Percentiles rank a stretch among this genome's conserved stretches.
Conservation (phyloP, 2,329 filamentous ascomycete genomes). For the Cercospora berteroae region DNA sequence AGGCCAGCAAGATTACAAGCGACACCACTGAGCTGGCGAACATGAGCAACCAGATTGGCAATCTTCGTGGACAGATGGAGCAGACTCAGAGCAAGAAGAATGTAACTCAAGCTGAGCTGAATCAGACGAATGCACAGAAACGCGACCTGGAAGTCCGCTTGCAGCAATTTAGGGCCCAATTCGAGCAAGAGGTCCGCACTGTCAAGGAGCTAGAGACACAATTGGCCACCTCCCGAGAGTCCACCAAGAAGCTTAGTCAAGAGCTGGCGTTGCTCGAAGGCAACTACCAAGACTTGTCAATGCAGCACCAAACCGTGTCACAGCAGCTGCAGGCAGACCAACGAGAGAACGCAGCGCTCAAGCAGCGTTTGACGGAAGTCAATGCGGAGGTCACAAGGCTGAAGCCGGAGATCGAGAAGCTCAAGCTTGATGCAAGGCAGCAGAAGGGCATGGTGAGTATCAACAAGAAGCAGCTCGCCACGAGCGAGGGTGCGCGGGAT, state of each 20-base stretch:
- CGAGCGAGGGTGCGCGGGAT: slow-evolving; percentile 83
- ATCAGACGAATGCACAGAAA: slow-evolving; percentile 80
- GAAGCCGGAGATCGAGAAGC: slow-evolving; percentile 88
- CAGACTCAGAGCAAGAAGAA: slow-evolving; percentile 81
- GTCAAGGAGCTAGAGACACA: slow-evolving; percentile 83
- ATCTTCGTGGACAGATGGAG: slow-evolving; percentile 88
- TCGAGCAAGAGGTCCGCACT: slow-evolving; percentile 89
- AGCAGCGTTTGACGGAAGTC: slow-evolving; percentile 79
- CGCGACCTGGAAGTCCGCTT: slow-evolving; percentile 88
- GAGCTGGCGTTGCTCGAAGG: slow-evolving; percentile 83
- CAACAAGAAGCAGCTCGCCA: slow-evolving; percentile 95
- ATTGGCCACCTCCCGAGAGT: slow-evolving; percentile 69
- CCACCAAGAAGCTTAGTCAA: slow-evolving; percentile 78
- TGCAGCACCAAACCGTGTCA: slow-evolving; percentile 73
- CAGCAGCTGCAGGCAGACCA: slow-evolving; percentile 79
- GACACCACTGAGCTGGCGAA: slow-evolving; percentile 94
- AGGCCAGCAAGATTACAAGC: slow-evolving; percentile 80
- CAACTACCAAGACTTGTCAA: slow-evolving; percentile 75
- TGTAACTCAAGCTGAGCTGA: slow-evolving; percentile 76
- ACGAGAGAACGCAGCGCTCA: slow-evolving; percentile 79
- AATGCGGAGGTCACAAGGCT: slow-evolving; percentile 81
- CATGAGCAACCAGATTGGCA: slow-evolving; percentile 90
- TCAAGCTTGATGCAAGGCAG: slow-evolving; percentile 86
- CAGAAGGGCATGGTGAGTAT: slow-evolving; percentile 96
- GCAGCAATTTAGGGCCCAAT: slow-evolving; percentile 79